Evolutionary conservation across 768 basidiomycete species (phyloP).

Genomic region (Imleria badia): DNA sequence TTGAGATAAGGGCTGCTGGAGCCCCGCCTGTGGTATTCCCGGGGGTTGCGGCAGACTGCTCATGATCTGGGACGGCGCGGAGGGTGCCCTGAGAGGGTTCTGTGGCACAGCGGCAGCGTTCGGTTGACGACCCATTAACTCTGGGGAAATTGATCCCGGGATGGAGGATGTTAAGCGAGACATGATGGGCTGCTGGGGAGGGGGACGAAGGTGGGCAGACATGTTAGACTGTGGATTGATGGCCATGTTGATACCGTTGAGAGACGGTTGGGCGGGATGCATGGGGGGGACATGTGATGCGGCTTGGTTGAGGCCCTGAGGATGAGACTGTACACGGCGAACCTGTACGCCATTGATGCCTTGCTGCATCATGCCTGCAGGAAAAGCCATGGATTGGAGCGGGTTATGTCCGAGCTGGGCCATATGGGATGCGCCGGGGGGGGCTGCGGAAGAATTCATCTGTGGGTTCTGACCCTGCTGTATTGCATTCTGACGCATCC

Average conservation of each 20-base stretch:
- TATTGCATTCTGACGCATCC: slow-evolving; percentile 37
- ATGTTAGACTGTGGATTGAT: slow-evolving; percentile 47
- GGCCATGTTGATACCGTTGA: slow-evolving; percentile 41
- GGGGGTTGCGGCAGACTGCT: slow-evolving; percentile 39
- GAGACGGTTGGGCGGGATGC: slow-evolving; percentile 36
- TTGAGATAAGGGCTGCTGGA: slow-evolving; percentile 32
- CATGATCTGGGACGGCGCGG: slow-evolving; percentile 51
- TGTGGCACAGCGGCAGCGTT: slow-evolving; percentile 41
- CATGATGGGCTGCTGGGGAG: slow-evolving; percentile 36
- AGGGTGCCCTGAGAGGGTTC: slow-evolving; percentile 42
- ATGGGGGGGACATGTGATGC: slow-evolving; percentile 36
- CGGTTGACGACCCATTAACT: slow-evolving; percentile 44
- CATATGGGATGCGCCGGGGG: slow-evolving; percentile 30
- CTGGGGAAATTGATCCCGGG: slow-evolving; percentile 42
- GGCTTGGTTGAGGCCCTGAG: slow-evolving; percentile 43
- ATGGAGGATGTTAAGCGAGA: slow-evolving; percentile 33
- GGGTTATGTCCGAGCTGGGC: slow-evolving; percentile 34
- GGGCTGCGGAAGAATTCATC: slow-evolving; percentile 30
- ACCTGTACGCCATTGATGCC: slow-evolving; percentile 35
- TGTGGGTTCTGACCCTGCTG: slow-evolving; percentile 40
- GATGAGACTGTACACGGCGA: slow-evolving; percentile 61
- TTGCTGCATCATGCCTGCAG: slow-evolving; percentile 42
- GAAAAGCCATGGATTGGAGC: slow-evolving; percentile 44
- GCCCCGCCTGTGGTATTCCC: slow-evolving; percentile 29
- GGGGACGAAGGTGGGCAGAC: slow-evolving; percentile 35